Evolutionary conservation across 2,329 filamentous ascomycete genomes (phyloP).

Genomic region (Trichoderma citrinoviride): DNA sequence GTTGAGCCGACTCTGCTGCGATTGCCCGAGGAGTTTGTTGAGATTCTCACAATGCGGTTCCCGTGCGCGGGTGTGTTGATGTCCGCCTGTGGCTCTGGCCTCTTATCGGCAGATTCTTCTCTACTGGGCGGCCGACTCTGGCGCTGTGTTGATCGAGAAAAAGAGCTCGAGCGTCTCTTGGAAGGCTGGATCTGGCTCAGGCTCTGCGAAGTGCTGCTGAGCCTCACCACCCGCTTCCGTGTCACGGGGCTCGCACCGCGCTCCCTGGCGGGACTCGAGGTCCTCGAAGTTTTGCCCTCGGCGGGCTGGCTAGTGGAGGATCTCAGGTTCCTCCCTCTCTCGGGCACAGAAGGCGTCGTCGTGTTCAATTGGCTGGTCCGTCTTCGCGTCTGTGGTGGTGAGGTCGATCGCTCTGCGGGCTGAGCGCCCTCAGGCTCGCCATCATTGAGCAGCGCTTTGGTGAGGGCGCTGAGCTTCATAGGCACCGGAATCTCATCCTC

Average conservation of each 20-base stretch:
- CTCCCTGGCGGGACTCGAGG: slow-evolving; percentile 47
- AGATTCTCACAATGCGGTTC: slow-evolving; percentile 55
- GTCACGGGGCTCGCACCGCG: slow-evolving; percentile 50
- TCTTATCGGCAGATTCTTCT: slow-evolving; percentile 44
- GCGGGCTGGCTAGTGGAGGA: slow-evolving; percentile 47
- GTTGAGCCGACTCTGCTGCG: slow-evolving; percentile 39
- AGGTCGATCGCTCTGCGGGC: slow-evolving; percentile 36
- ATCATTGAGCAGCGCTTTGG: slow-evolving; percentile 76
- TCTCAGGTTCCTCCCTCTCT: slow-evolving; percentile 46
- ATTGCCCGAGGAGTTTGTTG: slow-evolving; percentile 50
- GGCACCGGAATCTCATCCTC: slow-evolving; percentile 91
- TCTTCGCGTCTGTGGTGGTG: slow-evolving; percentile 49
- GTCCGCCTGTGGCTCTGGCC: slow-evolving; percentile 37
- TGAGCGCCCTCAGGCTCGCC: slow-evolving; percentile 46
- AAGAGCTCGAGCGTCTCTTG: slow-evolving; percentile 51
- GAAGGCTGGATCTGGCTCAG: slow-evolving; percentile 40
- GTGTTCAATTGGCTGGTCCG: slow-evolving; percentile 48
- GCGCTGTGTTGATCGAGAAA: slow-evolving; percentile 38
- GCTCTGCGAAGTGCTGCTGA: slow-evolving; percentile 52
- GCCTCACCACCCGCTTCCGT: slow-evolving; percentile 56
- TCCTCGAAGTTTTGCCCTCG: slow-evolving; percentile 37
- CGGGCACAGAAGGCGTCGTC: slow-evolving; percentile 43
- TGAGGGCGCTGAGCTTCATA: slow-evolving; percentile 90
- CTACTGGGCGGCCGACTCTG: slow-evolving; percentile 41
- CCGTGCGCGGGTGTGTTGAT: slow-evolving; percentile 55